A percentile compares a stretch with the other conserved stretches of the same genome.
These are phyloP conservation scores for Aspergillus texensis DNA, from an alignment of 2,329 filamentous ascomycete species.

Conservation along the genomic window DNA sequence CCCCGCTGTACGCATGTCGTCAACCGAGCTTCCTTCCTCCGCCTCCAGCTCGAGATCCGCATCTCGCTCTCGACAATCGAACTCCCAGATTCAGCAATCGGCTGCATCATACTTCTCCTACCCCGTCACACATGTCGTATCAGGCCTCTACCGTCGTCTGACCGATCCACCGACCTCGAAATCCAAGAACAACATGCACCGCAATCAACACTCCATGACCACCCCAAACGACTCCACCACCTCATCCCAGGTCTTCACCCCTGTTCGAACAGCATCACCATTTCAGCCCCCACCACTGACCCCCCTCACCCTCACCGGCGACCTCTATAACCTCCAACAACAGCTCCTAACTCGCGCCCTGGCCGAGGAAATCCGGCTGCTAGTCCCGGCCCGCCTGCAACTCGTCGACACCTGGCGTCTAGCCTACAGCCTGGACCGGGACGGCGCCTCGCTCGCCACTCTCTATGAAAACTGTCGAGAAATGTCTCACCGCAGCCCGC, in stretches of 20 bases:
- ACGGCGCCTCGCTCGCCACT: conserved; percentile 84
- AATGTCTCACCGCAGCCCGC: conserved; percentile 63
- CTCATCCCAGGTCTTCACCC: conserved; percentile 41
- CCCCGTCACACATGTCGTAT: conserved; percentile 56
- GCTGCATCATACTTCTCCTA: conserved; percentile 53
- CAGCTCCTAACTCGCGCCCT: conserved; percentile 69
- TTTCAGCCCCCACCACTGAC: conserved; percentile 89
- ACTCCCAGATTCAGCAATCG: conserved; percentile 35
- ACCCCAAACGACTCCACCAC: conserved; percentile 51
- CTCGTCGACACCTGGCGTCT: conserved; percentile 85
- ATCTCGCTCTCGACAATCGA: conserved; percentile 11
- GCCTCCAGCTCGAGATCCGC: conserved; percentile 12
- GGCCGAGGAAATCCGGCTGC: conserved; percentile 89
- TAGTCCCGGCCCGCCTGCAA: conserved; percentile 83
- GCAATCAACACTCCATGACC: conserved; percentile 20
- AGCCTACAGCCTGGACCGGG: conserved; percentile 85
- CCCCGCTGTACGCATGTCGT: conserved; percentile 18
- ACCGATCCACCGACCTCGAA: conserved; percentile 42
- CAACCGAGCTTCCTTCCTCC: conserved; percentile 9
- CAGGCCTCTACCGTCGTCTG: conserved; percentile 70
- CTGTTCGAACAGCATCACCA: conserved; percentile 68
- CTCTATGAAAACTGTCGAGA: conserved; percentile 78
- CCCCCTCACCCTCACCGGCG: conserved; percentile 65
- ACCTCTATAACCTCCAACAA: conserved; percentile 61
- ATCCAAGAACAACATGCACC: conserved; percentile 23